A percentile compares a stretch with the other conserved stretches of the same genome.
Evolutionary conservation across 148 eudicot genomes (phyloP).

Genomic region (Rhododendron griersonianum): DNA sequence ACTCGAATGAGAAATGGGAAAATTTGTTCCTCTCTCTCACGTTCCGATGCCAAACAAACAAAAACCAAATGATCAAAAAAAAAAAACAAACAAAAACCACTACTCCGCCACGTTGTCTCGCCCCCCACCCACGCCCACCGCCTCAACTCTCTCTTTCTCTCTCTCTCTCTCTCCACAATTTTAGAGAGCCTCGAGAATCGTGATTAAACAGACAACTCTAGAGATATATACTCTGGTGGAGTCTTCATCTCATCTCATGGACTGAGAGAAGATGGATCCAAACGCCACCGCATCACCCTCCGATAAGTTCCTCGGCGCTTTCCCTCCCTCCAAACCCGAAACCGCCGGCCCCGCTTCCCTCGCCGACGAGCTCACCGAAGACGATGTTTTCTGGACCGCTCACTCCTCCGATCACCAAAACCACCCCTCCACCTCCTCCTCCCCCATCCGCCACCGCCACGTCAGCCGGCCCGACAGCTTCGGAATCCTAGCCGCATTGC

Average conservation of each 20-base stretch:
- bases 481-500: slow-evolving; percentile 48
- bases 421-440: slow-evolving; percentile 15
- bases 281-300: neutral
- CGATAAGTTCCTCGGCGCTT: slow-evolving; percentile 24
- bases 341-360: neutral
- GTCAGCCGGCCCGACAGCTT: slow-evolving; percentile 19
- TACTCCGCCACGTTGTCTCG: neutral
- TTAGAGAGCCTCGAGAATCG: neutral
- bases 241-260: neutral
- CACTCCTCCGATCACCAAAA: slow-evolving; percentile 8
- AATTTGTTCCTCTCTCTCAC: neutral
- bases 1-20: too few relatives aligned
- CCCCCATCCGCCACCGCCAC: neutral
- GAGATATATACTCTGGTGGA: too few relatives aligned
- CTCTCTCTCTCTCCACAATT: neutral
- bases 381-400: slow-evolving; percentile 36
- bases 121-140: neutral
- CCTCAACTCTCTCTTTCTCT: neutral
- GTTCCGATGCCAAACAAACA: neutral
- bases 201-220: too few relatives aligned
- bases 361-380: slow-evolving; percentile 34
- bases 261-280: neutral
- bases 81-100: neutral
- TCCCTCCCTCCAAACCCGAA: slow-evolving; percentile 13
- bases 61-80: too few relatives aligned